phyloP scores from a whole-genome alignment of 176 grass and related monocot genomes.

The Musa acuminata region DNA sequence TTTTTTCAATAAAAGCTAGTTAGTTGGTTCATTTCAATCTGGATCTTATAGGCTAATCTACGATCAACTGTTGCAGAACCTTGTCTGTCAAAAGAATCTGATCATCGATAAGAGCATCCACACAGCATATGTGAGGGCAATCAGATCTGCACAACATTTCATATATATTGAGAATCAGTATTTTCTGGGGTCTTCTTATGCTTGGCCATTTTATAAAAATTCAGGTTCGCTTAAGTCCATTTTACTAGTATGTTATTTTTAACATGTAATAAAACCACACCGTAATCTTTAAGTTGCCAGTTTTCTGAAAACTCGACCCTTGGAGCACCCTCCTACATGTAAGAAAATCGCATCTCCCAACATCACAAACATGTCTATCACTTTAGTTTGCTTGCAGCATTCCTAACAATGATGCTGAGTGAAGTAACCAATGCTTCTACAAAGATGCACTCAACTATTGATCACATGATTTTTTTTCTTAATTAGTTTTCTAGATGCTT shows the following conservation, averaged over 20 bases:
- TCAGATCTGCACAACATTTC: slow-evolving; percentile 92
- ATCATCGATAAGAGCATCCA: slow-evolving; percentile 90
- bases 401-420: no score
- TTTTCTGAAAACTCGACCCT: neutral
- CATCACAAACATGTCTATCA: no score
- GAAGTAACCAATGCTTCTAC: no score
- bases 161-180: slow-evolving; percentile 99
- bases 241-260: neutral
- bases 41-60: slow-evolving; percentile 1
- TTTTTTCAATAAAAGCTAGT: neutral
- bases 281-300: neutral
- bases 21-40: neutral
- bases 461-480: no score
- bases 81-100: slow-evolving; percentile 71
- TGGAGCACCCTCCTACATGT: no score
- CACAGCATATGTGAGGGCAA: slow-evolving; percentile 87
- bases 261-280: neutral
- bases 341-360: no score
- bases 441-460: no score
- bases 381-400: no score
- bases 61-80: slow-evolving; percentile 47
- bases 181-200: slow-evolving; percentile 93
- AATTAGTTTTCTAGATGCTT: no score
- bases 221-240: slow-evolving; percentile 34
- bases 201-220: slow-evolving; percentile 73